Evolutionary conservation across 2,329 filamentous ascomycete species (phyloP).

Genomic region (Aureobasidium sp.): DNA sequence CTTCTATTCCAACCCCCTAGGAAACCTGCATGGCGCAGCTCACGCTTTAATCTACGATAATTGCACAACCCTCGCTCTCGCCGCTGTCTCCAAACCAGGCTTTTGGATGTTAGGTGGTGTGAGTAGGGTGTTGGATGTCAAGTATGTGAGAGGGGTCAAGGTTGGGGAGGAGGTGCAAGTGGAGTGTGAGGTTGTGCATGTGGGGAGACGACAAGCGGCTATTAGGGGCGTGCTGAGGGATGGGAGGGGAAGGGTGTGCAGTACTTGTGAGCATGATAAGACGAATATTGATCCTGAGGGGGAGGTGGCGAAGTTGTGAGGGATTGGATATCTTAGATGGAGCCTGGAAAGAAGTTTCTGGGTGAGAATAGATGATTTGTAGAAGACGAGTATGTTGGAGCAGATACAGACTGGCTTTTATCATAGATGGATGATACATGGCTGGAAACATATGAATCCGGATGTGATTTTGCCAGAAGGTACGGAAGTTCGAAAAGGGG

Average conservation of each 20-base stretch:
- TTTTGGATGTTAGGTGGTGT: constrained; percentile 38
- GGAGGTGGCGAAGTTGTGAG: background rate
- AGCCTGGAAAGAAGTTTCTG: too few species aligned
- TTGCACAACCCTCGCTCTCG: constrained; percentile 35
- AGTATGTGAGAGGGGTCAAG: constrained; percentile 34
- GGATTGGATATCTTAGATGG: too few species aligned
- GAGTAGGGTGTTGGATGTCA: constrained; percentile 34
- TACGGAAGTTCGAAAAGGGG: too few species aligned
- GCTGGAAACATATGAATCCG: too few species aligned
- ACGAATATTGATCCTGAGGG: constrained; percentile 14
- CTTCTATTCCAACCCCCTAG: constrained; percentile 38
- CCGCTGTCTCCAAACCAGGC: constrained; percentile 22
- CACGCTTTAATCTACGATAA: constrained; percentile 49
- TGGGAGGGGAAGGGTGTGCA: constrained; percentile 25
- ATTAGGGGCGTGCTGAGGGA: constrained; percentile 31
- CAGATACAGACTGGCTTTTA: too few species aligned
- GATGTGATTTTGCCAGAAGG: too few species aligned
- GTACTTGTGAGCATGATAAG: constrained; percentile 29
- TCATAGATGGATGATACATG: too few species aligned
- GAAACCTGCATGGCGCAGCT: constrained; percentile 46
- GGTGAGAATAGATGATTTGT: too few species aligned
- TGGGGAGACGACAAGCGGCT: constrained; percentile 33
- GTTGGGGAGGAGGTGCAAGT: constrained; percentile 32
- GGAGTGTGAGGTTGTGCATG: constrained; percentile 34
- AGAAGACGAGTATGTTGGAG: too few species aligned